Evolutionary conservation across 176 grass and related monocot genomes (phyloP).

Genomic region (Aegilops longissima): DNA sequence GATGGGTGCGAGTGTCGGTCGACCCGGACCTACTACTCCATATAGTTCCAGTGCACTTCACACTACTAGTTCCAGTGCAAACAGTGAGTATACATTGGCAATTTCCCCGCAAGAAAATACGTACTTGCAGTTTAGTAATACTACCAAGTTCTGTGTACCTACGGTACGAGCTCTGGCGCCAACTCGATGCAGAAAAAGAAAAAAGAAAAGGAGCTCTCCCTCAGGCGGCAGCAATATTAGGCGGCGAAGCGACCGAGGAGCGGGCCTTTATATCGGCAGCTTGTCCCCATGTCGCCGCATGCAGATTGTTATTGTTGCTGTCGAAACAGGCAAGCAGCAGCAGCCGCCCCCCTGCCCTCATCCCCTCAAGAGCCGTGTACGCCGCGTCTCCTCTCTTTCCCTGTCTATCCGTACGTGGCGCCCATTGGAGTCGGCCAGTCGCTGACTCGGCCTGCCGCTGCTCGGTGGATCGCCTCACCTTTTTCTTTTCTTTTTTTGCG

Average conservation of each 20-base stretch:
- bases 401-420: constrained; percentile 19
- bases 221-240: no score
- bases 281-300: constrained; percentile 29
- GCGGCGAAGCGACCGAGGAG: constrained; percentile 11
- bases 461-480: not conserved
- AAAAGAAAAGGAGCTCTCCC: not conserved
- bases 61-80: no score
- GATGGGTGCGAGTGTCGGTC: not conserved
- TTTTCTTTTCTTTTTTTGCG: no score
- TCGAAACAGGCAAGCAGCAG: not conserved
- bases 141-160: no score
- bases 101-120: not conserved
- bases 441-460: constrained; percentile 18
- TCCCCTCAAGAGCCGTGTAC: constrained; percentile 23
- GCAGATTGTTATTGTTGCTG: constrained; percentile 3
- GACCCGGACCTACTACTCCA: no score
- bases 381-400: not conserved
- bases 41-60: no score
- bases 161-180: no score
- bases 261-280: not conserved
- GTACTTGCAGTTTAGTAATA: no score
- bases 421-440: not conserved
- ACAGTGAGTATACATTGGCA: no score
- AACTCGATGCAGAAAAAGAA: no score
- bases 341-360: not conserved